Percentiles rank a stretch among this genome's conserved stretches.
phyloP scores from a whole-genome alignment of 345 rosid genomes.

The Populus deltoides region DNA sequence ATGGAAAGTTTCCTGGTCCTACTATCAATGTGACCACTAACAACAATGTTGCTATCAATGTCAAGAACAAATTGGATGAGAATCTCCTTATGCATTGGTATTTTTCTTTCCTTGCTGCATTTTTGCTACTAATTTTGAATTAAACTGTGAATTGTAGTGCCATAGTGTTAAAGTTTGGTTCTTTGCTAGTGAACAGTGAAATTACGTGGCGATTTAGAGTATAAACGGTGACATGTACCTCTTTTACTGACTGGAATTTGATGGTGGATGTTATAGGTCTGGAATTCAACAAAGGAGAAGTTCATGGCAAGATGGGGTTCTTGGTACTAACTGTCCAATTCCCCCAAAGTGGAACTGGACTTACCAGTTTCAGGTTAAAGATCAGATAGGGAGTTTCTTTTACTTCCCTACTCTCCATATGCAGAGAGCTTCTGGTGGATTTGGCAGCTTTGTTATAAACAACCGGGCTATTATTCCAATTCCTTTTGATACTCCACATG shows the following conservation, averaged over 20 bases:
- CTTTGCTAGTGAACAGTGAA: neutral
- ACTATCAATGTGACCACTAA: conserved; percentile 86
- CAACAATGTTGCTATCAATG: conserved; percentile 77
- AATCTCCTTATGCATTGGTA: conserved; percentile 84
- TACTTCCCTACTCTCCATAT: conserved; percentile 96
- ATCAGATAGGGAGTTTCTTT: conserved; percentile 96
- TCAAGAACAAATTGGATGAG: conserved; percentile 86
- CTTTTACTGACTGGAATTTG: conserved; percentile 1
- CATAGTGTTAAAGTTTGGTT: neutral
- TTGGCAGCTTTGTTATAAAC: conserved; percentile 76
- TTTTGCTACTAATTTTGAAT: neutral
- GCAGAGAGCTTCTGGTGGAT: conserved; percentile 96
- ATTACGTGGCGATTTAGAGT: neutral
- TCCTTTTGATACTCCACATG: conserved; percentile 78
- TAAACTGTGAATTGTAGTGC: neutral
- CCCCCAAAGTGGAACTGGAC: conserved; percentile 99
- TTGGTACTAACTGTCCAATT: conserved; percentile 93
- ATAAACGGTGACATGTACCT: neutral
- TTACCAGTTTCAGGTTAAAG: conserved; percentile 98
- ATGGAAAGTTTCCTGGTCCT: conserved; percentile 91
- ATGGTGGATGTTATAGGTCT: conserved; percentile 43
- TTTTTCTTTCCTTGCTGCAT: conserved; percentile 10
- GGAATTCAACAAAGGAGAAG: conserved; percentile 94
- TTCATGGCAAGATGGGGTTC: conserved; percentile 98
- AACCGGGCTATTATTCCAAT: conserved; percentile 72